Evolutionary conservation across 2,329 filamentous ascomycete species (phyloP).

Genomic region (Aurifilum marmelostoma): DNA sequence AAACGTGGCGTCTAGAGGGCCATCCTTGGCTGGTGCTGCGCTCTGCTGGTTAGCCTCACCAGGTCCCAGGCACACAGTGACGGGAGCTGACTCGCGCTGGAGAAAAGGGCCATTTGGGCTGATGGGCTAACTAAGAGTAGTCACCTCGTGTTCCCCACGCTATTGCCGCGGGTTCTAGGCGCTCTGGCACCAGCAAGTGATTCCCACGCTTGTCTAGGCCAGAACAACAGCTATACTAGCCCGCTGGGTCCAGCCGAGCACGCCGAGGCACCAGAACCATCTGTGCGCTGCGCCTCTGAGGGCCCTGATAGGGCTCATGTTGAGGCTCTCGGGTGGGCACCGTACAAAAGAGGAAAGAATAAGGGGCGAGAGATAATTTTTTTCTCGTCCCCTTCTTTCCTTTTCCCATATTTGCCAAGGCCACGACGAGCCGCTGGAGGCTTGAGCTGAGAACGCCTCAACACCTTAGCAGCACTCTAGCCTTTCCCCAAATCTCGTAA

Average conservation of each 20-base stretch:
- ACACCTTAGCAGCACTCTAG: not conserved
- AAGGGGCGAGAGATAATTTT: not conserved
- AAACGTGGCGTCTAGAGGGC: not conserved
- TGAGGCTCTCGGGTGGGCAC: not conserved
- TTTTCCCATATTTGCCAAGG: not conserved
- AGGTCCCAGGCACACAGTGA: not conserved
- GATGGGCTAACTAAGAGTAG: not conserved
- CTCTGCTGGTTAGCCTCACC: not conserved
- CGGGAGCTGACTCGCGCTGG: not conserved
- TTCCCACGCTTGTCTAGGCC: not conserved
- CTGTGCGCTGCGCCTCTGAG: not conserved
- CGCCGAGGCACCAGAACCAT: not conserved
- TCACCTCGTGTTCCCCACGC: not conserved
- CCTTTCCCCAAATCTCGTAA: not conserved
- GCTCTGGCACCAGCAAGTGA: not conserved
- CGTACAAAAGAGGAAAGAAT: not conserved
- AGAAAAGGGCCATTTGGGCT: not conserved
- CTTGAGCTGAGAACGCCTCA: conserved; percentile 6
- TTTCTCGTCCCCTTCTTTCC: no score
- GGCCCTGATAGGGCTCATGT: not conserved
- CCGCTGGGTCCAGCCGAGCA: not conserved
- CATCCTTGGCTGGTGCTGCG: not conserved
- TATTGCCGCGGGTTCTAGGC: conserved; percentile 1
- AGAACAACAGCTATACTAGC: not conserved
- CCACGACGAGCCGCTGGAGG: not conserved